Evolutionary conservation across 495 filamentous ascomycete genomes (phyloP), one percentile per base, ranked within the genome.

Genomic region (Barbatosphaeria neglecta): DNA sequence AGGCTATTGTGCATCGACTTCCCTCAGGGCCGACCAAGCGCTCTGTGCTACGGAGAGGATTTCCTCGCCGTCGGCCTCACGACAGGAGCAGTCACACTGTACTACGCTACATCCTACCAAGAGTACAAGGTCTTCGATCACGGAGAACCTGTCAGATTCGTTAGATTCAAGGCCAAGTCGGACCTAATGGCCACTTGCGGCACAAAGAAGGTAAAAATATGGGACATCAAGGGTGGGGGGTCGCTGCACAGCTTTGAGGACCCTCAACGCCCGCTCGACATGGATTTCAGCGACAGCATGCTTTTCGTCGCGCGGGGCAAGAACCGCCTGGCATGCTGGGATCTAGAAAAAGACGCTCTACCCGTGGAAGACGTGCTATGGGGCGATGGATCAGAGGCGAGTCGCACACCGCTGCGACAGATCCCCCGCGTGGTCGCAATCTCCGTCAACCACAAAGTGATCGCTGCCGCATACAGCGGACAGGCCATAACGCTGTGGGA

Each of bases 121-220:
- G 57, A 62, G 50, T 48, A 47, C 23, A 46, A 35, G 23, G 25
- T 20, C 9, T 38, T 67, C 1, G 44, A 52, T 23, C 60, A 67
- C 45, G 52, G 59, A 6, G 57, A 65, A 35, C 33, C 47, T 6
- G 60, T 57, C 23, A 53, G 7, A 22, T 27, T 9, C 39, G 18
- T 59, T 16, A 23, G 24, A 10, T 51, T 59, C 43, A 41, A 25
- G 9, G 41, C 16, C 7, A 23, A 46, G 35, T 40, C 33, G 17
- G 40, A 43, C 5, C 17, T 48, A 20, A 42, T 57, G 19, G 50
- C 48, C 17, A 39, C 56, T 16, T 22, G 23, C 20, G 47, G 50
- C 6, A 16, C 37, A 11, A 38, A 44, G 38, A 27, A 15, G 20
- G 37, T 58, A 11, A 38, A 41, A 22, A 22, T 41, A 22, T 41